Percentiles rank a stretch among this genome's conserved stretches.
phyloP scores from a whole-genome alignment of 768 basidiomycete genomes.

The Serendipita sp. region DNA sequence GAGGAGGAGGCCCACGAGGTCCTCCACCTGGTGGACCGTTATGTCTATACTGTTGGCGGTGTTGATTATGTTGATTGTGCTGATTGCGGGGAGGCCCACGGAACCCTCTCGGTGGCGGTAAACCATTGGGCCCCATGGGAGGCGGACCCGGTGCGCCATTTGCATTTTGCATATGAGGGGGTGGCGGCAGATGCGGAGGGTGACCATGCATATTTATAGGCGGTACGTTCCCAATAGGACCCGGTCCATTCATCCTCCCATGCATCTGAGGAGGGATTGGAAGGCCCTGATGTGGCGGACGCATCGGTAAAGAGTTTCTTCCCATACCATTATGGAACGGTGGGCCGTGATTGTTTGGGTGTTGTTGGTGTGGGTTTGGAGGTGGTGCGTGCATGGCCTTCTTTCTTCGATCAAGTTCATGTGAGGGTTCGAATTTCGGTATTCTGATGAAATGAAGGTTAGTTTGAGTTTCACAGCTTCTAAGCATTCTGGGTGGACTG shows the following conservation, averaged over 20 bases:
- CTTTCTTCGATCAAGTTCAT: constrained; percentile 13
- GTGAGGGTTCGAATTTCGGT: constrained; percentile 12
- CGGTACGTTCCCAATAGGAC: neutral
- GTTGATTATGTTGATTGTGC: neutral
- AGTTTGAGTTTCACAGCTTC: neutral
- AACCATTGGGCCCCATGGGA: neutral
- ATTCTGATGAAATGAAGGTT: constrained; percentile 4
- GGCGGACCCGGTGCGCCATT: neutral
- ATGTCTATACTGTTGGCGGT: neutral
- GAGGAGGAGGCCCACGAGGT: neutral
- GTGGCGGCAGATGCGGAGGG: neutral
- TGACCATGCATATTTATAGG: neutral
- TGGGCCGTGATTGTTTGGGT: neutral
- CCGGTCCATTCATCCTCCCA: neutral
- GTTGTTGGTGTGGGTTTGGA: neutral
- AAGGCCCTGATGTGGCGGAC: neutral
- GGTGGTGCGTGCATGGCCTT: neutral
- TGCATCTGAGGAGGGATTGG: too few species aligned
- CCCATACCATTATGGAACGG: neutral
- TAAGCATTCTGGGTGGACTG: constrained; percentile 6
- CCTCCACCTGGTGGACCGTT: neutral
- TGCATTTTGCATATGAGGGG: neutral
- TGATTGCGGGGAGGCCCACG: neutral
- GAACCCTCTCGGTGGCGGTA: neutral
- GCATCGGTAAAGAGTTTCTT: neutral